Base-by-base conservation (phyloP, 352 stramenopile species). In the Phytopythium helicoides region DNA sequence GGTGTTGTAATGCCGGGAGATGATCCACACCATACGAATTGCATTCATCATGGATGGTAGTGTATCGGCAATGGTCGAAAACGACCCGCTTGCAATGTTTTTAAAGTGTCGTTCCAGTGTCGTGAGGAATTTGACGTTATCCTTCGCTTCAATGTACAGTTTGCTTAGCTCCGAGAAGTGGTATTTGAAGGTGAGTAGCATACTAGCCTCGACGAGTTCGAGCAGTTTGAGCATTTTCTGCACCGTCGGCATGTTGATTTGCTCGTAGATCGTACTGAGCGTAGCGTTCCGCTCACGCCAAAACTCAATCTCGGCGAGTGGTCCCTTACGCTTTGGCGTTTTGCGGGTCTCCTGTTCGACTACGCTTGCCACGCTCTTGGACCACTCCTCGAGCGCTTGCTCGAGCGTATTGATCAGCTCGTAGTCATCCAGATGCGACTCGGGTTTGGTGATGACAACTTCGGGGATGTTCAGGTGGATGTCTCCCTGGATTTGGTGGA, bases 1-100 rank as follows among this genome's bases (percentile, higher is more conserved):
- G n/a, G 90, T 98, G 59, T 98, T 98, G 74, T 98, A 98, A 57
- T 98, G 94, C 0, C 95, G 70, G 21, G 94, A 98, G 45, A 98
- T 98, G 59, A 98, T 97, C 95, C 95, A 98, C 11, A 98, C 92
- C 94, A 98, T 98, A 3, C 89, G 86, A 39, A 98, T 96, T 1
- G 91, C 91, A 54, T 97, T 98, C 86, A 98, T 97, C 94, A 98
- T 98, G 3, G 89, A 96, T 19, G 86, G 90, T 7, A 98, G 58
- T 25, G 91, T 98, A 47, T 98, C 94, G 0, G 92, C 79, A 41
- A 98, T 98, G 0, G 88, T 81, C 10, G 72, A 73, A 56, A 98
- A 97, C 2, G 86, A 97, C 0, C 92, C 95, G 21, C 73, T 86
- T 0, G 77, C 81, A 22, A 98, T 92, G 58, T 96, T 97, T 60